These are phyloP conservation scores for Chlamydomonas asymmetrica DNA, from an alignment of 139 green algal species.

Conservation along the genomic window DNA sequence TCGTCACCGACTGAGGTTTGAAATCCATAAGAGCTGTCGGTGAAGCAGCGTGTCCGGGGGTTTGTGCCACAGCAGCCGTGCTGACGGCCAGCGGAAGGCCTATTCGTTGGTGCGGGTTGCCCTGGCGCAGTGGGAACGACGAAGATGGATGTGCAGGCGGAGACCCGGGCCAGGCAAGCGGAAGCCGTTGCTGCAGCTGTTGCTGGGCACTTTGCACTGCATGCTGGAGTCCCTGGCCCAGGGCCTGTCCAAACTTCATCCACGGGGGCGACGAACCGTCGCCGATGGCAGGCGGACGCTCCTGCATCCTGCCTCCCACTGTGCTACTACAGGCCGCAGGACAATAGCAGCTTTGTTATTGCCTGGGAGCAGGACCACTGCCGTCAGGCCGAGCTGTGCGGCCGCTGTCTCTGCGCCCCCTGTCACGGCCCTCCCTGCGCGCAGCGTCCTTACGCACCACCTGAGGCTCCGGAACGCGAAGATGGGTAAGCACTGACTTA, in stretches of 20 bases:
- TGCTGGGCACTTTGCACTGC: too few species aligned
- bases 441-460: conserved; percentile 6
- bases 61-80: background rate
- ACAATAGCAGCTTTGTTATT: background rate
- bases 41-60: background rate
- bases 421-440: conserved; percentile 16
- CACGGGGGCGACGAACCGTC: background rate
- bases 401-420: too few species aligned
- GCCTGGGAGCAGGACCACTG: background rate
- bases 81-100: background rate
- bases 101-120: background rate
- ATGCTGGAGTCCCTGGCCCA: too few species aligned
- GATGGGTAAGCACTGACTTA: too few species aligned
- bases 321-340: background rate
- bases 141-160: background rate
- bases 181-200: background rate
- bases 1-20: too few species aligned
- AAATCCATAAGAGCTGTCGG: too few species aligned
- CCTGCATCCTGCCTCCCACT: background rate
- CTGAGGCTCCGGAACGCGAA: conserved; percentile 8
- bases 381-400: conserved; percentile 15
- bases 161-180: background rate
- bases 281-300: background rate
- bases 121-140: background rate
- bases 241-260: too few species aligned